Base-by-base conservation (phyloP, 129 eudicot species). In the Gnaphalium uliginosum region DNA sequence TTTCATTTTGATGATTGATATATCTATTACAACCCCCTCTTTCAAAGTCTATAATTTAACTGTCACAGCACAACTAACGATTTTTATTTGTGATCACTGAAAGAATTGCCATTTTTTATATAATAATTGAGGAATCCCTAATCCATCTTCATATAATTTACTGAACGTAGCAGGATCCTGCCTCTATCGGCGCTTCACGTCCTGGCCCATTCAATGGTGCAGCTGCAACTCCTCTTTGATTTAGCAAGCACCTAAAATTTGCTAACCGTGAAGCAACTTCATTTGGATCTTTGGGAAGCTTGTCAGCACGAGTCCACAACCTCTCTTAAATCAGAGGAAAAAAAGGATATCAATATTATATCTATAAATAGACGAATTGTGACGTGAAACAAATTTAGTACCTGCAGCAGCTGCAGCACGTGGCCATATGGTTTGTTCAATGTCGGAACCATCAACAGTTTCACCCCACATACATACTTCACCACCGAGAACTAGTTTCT, bases 371-470 rank as follows among this genome's bases (percentile, higher is more conserved):
- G 11, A 72, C 24, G 48, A 54, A 32, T 8, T 13, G 65, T 69
- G 57, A 54, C 14, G 50, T 30, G 18, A 30, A 35, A 50, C 21
- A 24, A 66, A 35, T 57, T 11, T 19, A 66, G 37, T 83, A 93
- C 98, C 98, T 84, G 96, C 97, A 57, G 98, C 97, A 2, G 98
- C 98, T 0, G 97, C 96, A 54, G 97, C 98, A 60, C 98, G 96
- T 26, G 98, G 98, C 98, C 98, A 94, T 68, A 94, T 89, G 33
- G 97, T 94, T 76, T 89, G 96, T 82, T 90, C 89, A 68, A 94
- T 89, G 39, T 90, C 93, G 0, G 97, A 90, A 14, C 76, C 93
- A 41, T 94, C 98, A 65, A 94, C 78, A 58, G 76, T 84, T 73
- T 90, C 98, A n/a, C 90, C 98, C 98, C 98, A 94, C 92, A 86